Conservation (phyloP, 225 moss, liverwort and hornwort genomes). For the Pleurozium schreberi region DNA sequence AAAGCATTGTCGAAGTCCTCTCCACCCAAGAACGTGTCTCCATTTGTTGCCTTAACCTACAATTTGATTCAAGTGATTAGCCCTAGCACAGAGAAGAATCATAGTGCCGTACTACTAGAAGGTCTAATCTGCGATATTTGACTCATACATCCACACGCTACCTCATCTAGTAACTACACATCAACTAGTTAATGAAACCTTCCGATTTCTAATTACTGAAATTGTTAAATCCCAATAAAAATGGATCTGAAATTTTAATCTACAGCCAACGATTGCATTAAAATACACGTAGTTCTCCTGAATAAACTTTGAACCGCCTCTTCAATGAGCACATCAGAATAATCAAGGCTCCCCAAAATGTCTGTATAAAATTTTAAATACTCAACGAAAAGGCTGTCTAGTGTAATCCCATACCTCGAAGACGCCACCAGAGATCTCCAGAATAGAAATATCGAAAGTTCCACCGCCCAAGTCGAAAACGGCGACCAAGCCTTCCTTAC, state of each 20-base stretch:
- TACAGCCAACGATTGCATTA: neutral
- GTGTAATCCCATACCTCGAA: conserved; percentile 52
- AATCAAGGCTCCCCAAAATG: neutral
- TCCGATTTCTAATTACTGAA: no score
- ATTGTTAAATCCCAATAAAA: neutral
- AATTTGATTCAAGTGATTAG: neutral
- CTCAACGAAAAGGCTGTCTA: neutral
- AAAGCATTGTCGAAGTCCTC: conserved; percentile 81
- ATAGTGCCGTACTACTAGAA: no score
- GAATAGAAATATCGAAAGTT: conserved; percentile 80
- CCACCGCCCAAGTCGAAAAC: conserved; percentile 95
- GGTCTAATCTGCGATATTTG: neutral
- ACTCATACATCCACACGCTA: neutral
- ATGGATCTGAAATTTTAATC: neutral
- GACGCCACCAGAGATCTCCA: conserved; percentile 88
- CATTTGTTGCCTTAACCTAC: conserved; percentile 89
- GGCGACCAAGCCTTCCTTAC: conserved; percentile 77
- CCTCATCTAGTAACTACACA: neutral
- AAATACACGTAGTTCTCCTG: neutral
- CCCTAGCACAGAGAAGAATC: neutral
- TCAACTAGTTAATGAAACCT: neutral
- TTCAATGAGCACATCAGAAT: neutral
- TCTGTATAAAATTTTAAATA: neutral
- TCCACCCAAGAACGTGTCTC: conserved; percentile 88
- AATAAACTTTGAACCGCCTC: neutral